Evolutionary conservation across 2,329 filamentous ascomycete genomes (phyloP), one percentile per base, ranked within the genome.

Genomic region (Xylaria sp.): DNA sequence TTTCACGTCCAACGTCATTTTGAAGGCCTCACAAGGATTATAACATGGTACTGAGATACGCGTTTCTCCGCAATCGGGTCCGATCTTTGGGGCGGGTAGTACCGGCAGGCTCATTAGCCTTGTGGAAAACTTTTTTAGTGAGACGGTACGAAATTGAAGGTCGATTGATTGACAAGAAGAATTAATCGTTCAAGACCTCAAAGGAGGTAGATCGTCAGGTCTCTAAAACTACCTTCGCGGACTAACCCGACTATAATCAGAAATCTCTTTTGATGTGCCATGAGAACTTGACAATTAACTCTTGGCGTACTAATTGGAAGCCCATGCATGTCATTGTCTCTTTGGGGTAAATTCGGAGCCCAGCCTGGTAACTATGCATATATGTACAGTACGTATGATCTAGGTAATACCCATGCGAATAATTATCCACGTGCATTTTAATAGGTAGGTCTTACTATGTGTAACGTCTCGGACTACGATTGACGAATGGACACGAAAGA

Each of bases 211-310:
- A n/a, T n/a, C n/a, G n/a, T n/a, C n/a, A n/a, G n/a, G n/a, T n/a
- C n/a, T n/a, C n/a, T n/a, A n/a, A n/a, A n/a, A n/a, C n/a, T n/a
- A n/a, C n/a, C n/a, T n/a, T n/a, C n/a, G n/a, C n/a, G n/a, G n/a
- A 20, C 41, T 23, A 50, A 20, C 25, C 45, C 25, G 20, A 23
- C 20, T 6, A 23, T 50, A 28, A n/a, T n/a, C 25, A 28, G 46
- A 28, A 50, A 13, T n/a, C 5, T 2, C 12, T 25, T 23, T 46
- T 23, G 8, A 8, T 25, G 43, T 46, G 46, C 23, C 28, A 50
- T 34, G 36, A 53, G 30, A 53, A 34, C 30, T 7, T 53, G 50
- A 34, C 50, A 53, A 53, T 53, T 32, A 23, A 20, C 50, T 53
- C 50, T 53, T 34, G 50, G 50, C 50, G 20, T 32, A 53, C 50